Evolutionary conservation across 768 basidiomycete species (phyloP).

Genomic region (Phanerochaete carnosa): DNA sequence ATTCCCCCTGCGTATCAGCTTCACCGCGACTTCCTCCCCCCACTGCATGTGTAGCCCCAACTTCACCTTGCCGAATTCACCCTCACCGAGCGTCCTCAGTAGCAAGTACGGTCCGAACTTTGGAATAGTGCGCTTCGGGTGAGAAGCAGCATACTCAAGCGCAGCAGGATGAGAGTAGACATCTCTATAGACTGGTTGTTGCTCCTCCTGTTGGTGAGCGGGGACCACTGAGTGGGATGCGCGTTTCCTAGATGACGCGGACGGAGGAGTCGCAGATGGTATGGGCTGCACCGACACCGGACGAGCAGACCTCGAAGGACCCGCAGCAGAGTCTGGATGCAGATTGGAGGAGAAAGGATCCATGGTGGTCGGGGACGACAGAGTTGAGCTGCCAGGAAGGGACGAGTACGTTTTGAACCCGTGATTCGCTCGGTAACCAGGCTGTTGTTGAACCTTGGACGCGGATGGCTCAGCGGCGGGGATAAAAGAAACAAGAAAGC

Average conservation of each 20-base stretch:
- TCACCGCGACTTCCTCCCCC: slow-evolving; percentile 98
- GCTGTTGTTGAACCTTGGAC: slow-evolving; percentile 2
- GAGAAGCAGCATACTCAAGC: slow-evolving; percentile 75
- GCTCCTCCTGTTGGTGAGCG: slow-evolving; percentile 42
- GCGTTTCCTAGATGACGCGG: slow-evolving; percentile 48
- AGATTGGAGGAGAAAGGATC: slow-evolving; percentile 29
- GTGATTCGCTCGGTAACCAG: slow-evolving; percentile 9
- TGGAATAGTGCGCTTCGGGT: slow-evolving; percentile 83
- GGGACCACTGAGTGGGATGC: slow-evolving; percentile 73
- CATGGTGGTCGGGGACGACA: slow-evolving; percentile 16
- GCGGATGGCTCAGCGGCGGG: neutral
- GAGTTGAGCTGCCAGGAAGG: neutral
- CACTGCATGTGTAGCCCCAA: slow-evolving; percentile 91
- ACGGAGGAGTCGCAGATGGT: slow-evolving; percentile 31
- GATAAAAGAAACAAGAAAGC: neutral
- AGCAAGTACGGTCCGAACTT: slow-evolving; percentile 96
- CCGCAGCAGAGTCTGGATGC: slow-evolving; percentile 43
- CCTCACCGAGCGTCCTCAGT: slow-evolving; percentile 95
- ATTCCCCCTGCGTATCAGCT: slow-evolving; percentile 90
- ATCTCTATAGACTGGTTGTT: slow-evolving; percentile 55
- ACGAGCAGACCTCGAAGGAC: slow-evolving; percentile 45
- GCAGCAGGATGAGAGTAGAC: slow-evolving; percentile 86
- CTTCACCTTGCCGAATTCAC: slow-evolving; percentile 98
- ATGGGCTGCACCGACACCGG: slow-evolving; percentile 61
- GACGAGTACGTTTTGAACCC: slow-evolving; percentile 1